Evolutionary conservation across 2,329 filamentous ascomycete genomes (phyloP).

Genomic region (Pestalotiopsis sp.): DNA sequence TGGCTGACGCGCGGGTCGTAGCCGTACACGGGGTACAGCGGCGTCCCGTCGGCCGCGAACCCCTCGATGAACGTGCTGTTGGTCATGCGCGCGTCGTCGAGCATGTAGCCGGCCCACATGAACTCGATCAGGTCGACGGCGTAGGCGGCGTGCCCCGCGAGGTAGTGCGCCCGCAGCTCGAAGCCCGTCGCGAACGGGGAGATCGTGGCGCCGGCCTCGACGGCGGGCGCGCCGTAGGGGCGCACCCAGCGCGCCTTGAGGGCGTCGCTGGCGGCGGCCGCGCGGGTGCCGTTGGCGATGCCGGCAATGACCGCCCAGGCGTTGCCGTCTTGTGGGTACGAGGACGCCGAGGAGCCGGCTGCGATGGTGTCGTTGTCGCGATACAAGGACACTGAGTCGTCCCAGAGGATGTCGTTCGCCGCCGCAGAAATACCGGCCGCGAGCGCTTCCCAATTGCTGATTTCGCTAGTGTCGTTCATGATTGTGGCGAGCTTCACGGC

Average conservation of each 20-base stretch:
- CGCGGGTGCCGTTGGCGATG: conserved; percentile 39
- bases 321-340: conserved; percentile 65
- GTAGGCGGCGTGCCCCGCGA: conserved; percentile 46
- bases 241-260: conserved; percentile 56
- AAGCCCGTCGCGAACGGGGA: conserved; percentile 61
- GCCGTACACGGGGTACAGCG: conserved; percentile 51
- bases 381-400: conserved; percentile 49
- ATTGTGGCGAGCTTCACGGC: conserved; percentile 48
- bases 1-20: conserved; percentile 37
- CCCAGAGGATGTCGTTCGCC: conserved; percentile 52
- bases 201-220: conserved; percentile 54
- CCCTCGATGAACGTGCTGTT: conserved; percentile 62
- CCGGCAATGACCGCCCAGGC: conserved; percentile 50
- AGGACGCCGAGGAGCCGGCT: conserved; percentile 19
- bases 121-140: conserved; percentile 47
- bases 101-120: conserved; percentile 58
- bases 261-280: conserved; percentile 30
- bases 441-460: conserved; percentile 40
- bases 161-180: conserved; percentile 60
- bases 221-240: conserved; percentile 52
- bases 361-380: conserved; percentile 37
- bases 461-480: neutral
- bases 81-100: conserved; percentile 59
- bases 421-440: conserved; percentile 41
- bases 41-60: conserved; percentile 56